Conservation (phyloP, 768 basidiomycete genomes). For the Tricholoma flavovirens region DNA sequence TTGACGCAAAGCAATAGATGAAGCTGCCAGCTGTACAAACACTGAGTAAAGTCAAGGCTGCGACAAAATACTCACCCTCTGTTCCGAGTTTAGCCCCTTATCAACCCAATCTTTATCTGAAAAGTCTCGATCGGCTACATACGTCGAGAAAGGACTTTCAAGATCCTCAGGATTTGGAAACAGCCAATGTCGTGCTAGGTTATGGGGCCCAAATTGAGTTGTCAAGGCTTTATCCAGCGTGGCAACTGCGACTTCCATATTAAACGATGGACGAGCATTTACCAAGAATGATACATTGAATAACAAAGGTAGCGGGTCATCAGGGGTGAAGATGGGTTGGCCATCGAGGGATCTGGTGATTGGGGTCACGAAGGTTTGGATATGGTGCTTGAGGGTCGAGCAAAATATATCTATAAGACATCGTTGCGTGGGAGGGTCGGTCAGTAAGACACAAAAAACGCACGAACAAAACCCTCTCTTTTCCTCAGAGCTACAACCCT, state of each 20-base stretch:
- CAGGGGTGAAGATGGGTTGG: slow-evolving; percentile 16
- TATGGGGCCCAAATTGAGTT: slow-evolving; percentile 13
- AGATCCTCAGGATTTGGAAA: slow-evolving; percentile 36
- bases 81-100: slow-evolving; percentile 41
- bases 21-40: slow-evolving; percentile 33
- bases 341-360: slow-evolving; percentile 11
- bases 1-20: slow-evolving; percentile 36
- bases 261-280: slow-evolving; percentile 35
- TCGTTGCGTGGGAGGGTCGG: neutral
- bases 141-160: slow-evolving; percentile 13
- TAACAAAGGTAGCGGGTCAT: slow-evolving; percentile 32
- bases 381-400: slow-evolving; percentile 34
- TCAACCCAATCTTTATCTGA: slow-evolving; percentile 36
- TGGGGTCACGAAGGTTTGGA: slow-evolving; percentile 29
- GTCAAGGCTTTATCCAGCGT: slow-evolving; percentile 22
- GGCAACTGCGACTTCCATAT: slow-evolving; percentile 37
- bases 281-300: slow-evolving; percentile 47
- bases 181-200: slow-evolving; percentile 37
- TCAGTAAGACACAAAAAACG: slow-evolving; percentile 17
- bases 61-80: slow-evolving; percentile 27
- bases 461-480: slow-evolving; percentile 42
- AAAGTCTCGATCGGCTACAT: slow-evolving; percentile 20
- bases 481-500: slow-evolving; percentile 38
- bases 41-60: neutral
- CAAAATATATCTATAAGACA: slow-evolving; percentile 31